phyloP scores from a whole-genome alignment of 768 basidiomycete species.

The Rhizopogon roseolus region DNA sequence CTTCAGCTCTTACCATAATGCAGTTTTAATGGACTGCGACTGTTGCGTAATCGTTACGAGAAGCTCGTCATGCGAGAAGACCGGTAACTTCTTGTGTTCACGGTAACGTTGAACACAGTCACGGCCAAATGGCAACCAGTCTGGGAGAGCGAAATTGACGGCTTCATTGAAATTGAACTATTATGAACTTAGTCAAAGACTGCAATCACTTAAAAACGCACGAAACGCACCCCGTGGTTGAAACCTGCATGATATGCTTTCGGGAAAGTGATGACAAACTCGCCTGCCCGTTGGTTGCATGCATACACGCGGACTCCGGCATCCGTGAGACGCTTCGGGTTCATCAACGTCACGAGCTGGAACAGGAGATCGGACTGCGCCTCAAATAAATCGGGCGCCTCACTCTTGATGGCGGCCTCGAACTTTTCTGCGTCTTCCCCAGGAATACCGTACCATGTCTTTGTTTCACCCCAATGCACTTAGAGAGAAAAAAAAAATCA shows the following conservation, averaged over 20 bases:
- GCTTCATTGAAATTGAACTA: constrained; percentile 99
- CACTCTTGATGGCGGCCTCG: constrained; percentile 89
- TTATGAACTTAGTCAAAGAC: constrained; percentile 9
- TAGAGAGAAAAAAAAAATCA: constrained; percentile 10
- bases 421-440: constrained; percentile 95
- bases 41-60: constrained; percentile 97
- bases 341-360: constrained; percentile 97
- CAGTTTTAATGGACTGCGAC: constrained; percentile 87
- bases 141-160: constrained; percentile 95
- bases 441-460: constrained; percentile 99
- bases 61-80: constrained; percentile 97
- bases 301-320: constrained; percentile 91
- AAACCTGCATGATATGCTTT: constrained; percentile 98
- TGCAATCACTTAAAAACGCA: constrained; percentile 19
- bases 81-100: constrained; percentile 87
- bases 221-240: constrained; percentile 86
- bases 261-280: constrained; percentile 97
- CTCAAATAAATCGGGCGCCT: constrained; percentile 97
- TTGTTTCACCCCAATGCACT: constrained; percentile 99
- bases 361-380: constrained; percentile 96
- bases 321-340: constrained; percentile 78
- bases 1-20: constrained; percentile 67
- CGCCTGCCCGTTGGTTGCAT: constrained; percentile 94
- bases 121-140: constrained; percentile 86
- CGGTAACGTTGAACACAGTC: constrained; percentile 90